These are phyloP conservation scores for Salpingoeca rosetta DNA, from an alignment of 78 protist genomes.

Conservation along the genomic window DNA sequence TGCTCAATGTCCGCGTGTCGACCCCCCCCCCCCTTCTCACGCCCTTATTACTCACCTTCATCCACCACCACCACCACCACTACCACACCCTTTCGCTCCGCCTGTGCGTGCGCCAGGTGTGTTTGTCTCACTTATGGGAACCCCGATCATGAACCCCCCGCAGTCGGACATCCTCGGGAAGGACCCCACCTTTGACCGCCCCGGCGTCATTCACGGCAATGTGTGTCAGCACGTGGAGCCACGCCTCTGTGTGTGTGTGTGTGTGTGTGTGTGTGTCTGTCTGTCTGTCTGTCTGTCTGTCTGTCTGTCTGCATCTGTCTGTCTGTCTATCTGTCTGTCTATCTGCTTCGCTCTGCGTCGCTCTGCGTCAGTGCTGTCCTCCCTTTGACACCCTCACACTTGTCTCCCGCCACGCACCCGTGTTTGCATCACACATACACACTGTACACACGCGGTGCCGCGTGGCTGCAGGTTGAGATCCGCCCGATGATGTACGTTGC, in stretches of 20 bases:
- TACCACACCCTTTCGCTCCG: too few species aligned
- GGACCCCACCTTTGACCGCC: conserved; percentile 76
- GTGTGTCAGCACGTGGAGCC: not conserved
- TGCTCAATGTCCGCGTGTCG: too few species aligned
- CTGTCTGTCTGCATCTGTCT: not conserved
- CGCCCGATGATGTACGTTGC: conserved; percentile 93
- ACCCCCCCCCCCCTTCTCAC: too few species aligned
- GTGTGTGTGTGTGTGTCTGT: conserved; percentile 6
- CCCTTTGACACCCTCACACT: too few species aligned
- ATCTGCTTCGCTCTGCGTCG: not conserved
- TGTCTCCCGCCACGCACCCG: too few species aligned
- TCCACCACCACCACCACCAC: too few species aligned
- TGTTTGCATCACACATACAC: too few species aligned
- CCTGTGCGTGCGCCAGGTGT: too few species aligned
- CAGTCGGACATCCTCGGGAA: conserved; percentile 90
- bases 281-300: not conserved
- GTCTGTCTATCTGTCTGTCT: not conserved
- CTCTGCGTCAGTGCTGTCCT: not conserved
- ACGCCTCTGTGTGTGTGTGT: not conserved
- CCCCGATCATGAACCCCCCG: conserved; percentile 94
- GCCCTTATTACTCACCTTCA: too few species aligned
- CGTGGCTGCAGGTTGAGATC: conserved; percentile 39
- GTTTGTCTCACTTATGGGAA: conserved; percentile 87
- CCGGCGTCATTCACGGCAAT: conserved; percentile 72
- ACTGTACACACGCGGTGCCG: not conserved